Conservation (phyloP, 1,284 basidiomycete species). For the Puccinia polysora region DNA sequence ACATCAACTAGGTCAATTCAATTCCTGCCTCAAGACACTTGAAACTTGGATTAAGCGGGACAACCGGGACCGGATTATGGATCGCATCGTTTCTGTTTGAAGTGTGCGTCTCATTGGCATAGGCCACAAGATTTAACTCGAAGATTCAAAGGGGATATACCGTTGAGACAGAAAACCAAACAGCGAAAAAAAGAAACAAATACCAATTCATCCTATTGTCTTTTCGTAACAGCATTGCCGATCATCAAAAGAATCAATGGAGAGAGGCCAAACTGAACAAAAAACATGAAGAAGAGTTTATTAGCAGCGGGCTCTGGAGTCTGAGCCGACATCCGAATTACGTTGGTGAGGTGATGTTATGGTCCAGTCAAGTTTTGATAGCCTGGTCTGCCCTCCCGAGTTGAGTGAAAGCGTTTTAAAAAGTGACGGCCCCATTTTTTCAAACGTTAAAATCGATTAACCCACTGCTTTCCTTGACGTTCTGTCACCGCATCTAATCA, state of each 20-base stretch:
- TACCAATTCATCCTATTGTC: no score
- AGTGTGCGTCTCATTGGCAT: constrained; percentile 51
- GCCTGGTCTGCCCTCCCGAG: constrained; percentile 51
- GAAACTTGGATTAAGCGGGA: constrained; percentile 62
- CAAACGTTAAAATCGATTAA: constrained; percentile 46
- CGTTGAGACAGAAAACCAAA: no score
- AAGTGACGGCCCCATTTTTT: constrained; percentile 54
- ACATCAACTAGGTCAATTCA: constrained; percentile 59
- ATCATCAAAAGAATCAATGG: constrained; percentile 69
- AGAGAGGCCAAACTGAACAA: constrained; percentile 63
- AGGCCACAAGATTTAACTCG: no score
- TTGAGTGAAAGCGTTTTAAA: background rate
- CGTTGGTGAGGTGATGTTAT: constrained; percentile 69
- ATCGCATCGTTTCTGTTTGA: constrained; percentile 63
- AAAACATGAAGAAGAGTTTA: constrained; percentile 69
- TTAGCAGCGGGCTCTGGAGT: constrained; percentile 67
- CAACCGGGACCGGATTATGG: constrained; percentile 61
- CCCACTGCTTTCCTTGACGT: constrained; percentile 44
- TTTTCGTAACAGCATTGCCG: constrained; percentile 56
- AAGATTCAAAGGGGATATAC: no score
- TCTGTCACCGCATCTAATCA: constrained; percentile 56
- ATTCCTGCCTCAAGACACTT: constrained; percentile 62
- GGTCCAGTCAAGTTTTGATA: constrained; percentile 66
- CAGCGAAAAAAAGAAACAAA: no score
- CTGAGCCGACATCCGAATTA: constrained; percentile 73